Conservation (phyloP, 2,329 filamentous ascomycete species). For the Cladosporium phlei region DNA sequence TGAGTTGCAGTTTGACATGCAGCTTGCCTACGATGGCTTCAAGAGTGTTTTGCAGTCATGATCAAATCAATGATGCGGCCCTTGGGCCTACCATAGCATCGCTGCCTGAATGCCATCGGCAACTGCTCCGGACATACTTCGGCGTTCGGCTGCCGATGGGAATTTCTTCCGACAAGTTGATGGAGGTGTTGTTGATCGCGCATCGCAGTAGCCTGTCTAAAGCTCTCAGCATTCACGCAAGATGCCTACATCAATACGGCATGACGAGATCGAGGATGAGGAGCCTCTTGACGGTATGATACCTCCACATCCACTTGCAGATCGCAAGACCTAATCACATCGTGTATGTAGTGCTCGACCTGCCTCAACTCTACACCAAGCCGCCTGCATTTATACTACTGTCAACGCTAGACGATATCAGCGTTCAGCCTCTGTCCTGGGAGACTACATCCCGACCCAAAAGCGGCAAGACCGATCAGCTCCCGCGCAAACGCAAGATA, state of each 20-base stretch:
- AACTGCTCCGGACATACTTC: slow-evolving; percentile 11
- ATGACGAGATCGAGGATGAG: slow-evolving; percentile 19
- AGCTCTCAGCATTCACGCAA: neutral
- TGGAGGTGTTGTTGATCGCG: neutral
- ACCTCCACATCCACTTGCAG: neutral
- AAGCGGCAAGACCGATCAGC: slow-evolving; percentile 21
- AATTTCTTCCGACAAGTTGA: slow-evolving; percentile 2
- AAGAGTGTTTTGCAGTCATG: slow-evolving; percentile 62
- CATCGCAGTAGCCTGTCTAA: too few species aligned
- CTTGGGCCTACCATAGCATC: neutral
- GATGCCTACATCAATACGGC: neutral
- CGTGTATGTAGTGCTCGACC: slow-evolving; percentile 57
- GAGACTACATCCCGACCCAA: slow-evolving; percentile 35
- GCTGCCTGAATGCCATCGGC: neutral
- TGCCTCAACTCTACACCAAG: slow-evolving; percentile 77
- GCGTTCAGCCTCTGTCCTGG: slow-evolving; percentile 66
- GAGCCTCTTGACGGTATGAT: slow-evolving; percentile 30
- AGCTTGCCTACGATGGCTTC: slow-evolving; percentile 90
- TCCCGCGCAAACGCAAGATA: slow-evolving; percentile 37
- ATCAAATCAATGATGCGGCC: neutral
- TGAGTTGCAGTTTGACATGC: slow-evolving; percentile 88
- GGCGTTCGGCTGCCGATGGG: slow-evolving; percentile 1
- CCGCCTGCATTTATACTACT: slow-evolving; percentile 63
- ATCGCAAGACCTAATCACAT: neutral
- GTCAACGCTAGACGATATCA: slow-evolving; percentile 60